phyloP scores from a whole-genome alignment of 176 grass and related monocot species.

The Oryza australiensis region DNA sequence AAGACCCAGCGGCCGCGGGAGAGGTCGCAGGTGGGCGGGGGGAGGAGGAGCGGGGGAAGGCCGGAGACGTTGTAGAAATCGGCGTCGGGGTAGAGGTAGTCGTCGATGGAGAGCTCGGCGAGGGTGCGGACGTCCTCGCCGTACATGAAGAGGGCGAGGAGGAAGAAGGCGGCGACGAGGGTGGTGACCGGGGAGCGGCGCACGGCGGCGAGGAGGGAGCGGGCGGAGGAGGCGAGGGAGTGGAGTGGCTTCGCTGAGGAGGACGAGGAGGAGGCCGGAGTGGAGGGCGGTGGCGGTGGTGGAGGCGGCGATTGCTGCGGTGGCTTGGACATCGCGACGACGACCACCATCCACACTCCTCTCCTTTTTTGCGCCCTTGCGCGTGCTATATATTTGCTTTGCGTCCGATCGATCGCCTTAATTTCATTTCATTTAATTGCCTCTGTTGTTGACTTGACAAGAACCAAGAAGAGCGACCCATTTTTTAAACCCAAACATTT shows the following conservation, averaged over 20 bases:
- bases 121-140: constrained; percentile 66
- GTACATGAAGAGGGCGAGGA: constrained; percentile 65
- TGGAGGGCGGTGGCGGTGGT: neutral
- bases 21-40: constrained; percentile 72
- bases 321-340: constrained; percentile 28
- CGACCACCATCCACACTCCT: neutral
- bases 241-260: neutral
- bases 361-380: too few relatives aligned
- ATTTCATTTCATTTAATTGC: too few relatives aligned
- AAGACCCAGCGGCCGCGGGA: constrained; percentile 61
- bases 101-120: constrained; percentile 77
- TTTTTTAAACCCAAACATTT: too few relatives aligned
- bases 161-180: constrained; percentile 51
- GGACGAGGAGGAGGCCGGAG: neutral
- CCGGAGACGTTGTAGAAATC: constrained; percentile 32
- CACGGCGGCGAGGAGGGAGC: constrained; percentile 26
- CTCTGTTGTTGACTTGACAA: too few relatives aligned
- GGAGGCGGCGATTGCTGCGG: neutral
- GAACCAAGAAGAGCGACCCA: too few relatives aligned
- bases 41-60: constrained; percentile 24
- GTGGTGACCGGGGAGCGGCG: constrained; percentile 48
- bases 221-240: constrained; percentile 1
- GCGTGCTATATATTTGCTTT: too few relatives aligned
- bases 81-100: constrained; percentile 51
- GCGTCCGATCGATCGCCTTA: too few relatives aligned